phyloP scores from a whole-genome alignment of 2,329 filamentous ascomycete species.

The Aspergillus pseudoterreus region DNA sequence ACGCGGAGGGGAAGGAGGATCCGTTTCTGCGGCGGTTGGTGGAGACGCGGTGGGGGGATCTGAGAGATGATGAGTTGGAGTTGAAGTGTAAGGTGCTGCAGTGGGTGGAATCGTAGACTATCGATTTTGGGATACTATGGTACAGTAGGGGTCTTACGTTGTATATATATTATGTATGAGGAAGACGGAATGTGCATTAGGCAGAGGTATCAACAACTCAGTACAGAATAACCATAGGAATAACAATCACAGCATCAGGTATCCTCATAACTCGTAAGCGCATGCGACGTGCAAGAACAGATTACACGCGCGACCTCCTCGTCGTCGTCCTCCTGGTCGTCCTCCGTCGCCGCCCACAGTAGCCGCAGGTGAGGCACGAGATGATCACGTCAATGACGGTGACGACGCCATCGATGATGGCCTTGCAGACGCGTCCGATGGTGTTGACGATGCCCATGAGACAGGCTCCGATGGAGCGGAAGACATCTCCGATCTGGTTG shows the following conservation, averaged over 20 bases:
- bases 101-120: slow-evolving; percentile 8
- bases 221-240: neutral
- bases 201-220: neutral
- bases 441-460: slow-evolving; percentile 67
- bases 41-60: slow-evolving; percentile 29
- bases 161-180: neutral
- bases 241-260: slow-evolving; percentile 2
- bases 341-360: slow-evolving; percentile 20
- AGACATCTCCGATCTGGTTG: slow-evolving; percentile 54
- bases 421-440: slow-evolving; percentile 61
- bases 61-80: slow-evolving; percentile 19
- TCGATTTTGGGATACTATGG: neutral
- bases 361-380: slow-evolving; percentile 56
- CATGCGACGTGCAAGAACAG: neutral
- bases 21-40: slow-evolving; percentile 33
- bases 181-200: neutral
- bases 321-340: slow-evolving; percentile 19
- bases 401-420: slow-evolving; percentile 66
- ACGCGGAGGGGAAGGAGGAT: slow-evolving; percentile 24
- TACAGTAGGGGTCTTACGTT: neutral
- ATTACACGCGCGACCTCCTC: slow-evolving; percentile 19
- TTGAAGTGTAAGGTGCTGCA: slow-evolving; percentile 23
- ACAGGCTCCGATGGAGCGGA: slow-evolving; percentile 61
- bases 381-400: slow-evolving; percentile 64
- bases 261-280: slow-evolving; percentile 10